phyloP scores from a whole-genome alignment of 2,329 filamentous ascomycete genomes.

The Elsinoe arachidis region DNA sequence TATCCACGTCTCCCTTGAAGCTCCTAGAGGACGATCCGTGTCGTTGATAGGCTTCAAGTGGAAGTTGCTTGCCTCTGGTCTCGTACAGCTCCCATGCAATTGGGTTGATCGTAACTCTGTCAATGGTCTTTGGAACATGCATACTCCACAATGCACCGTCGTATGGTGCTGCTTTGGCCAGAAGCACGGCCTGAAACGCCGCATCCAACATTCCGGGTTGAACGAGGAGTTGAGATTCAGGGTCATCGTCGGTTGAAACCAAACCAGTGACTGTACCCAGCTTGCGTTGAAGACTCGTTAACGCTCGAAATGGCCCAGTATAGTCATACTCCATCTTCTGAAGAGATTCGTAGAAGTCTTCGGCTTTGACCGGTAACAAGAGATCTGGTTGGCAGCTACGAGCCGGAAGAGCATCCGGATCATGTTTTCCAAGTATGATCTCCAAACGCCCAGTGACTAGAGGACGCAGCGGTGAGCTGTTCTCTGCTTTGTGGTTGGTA shows the following conservation, averaged over 20 bases:
- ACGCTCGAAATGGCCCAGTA: conserved; percentile 13
- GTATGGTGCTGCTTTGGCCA: conserved; percentile 24
- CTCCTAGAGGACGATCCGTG: background rate
- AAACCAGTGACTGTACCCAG: conserved; percentile 3
- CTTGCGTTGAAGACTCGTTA: conserved; percentile 9
- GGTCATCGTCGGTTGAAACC: background rate
- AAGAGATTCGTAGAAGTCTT: conserved; percentile 19
- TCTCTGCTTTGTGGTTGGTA: background rate
- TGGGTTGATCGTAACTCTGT: conserved; percentile 21
- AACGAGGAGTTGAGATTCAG: conserved; percentile 23
- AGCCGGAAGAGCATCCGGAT: conserved; percentile 22
- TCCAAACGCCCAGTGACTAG: conserved; percentile 22
- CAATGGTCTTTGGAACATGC: conserved; percentile 20
- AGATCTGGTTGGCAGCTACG: conserved; percentile 5
- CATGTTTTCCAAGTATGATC: conserved; percentile 17
- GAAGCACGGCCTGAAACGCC: conserved; percentile 25
- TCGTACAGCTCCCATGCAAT: background rate
- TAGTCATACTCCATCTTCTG: conserved; percentile 21
- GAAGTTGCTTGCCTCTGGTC: background rate
- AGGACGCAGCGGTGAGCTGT: conserved; percentile 33
- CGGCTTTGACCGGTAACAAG: conserved; percentile 11
- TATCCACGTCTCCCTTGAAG: background rate
- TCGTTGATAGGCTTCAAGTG: background rate
- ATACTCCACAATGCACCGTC: conserved; percentile 23
- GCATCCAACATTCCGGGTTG: conserved; percentile 26